Evolutionary conservation across 2,329 filamentous ascomycete genomes (phyloP).

Genomic region (Penicillium crustosum): DNA sequence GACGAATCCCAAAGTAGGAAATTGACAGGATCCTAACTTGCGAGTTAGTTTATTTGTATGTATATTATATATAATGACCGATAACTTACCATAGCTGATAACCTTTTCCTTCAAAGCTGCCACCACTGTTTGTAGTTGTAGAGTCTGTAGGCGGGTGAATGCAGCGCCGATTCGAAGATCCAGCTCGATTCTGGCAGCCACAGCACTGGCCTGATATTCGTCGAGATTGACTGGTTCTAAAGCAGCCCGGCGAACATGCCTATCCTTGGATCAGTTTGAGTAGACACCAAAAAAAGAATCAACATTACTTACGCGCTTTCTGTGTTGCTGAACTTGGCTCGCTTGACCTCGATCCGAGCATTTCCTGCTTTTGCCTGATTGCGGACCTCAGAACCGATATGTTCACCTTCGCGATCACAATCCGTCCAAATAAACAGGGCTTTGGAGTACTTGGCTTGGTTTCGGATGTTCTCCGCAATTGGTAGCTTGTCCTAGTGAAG

Average conservation of each 20-base stretch:
- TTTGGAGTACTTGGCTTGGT: conserved; percentile 69
- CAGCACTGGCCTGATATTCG: conserved; percentile 81
- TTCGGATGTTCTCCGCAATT: conserved; percentile 81
- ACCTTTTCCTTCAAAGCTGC: conserved; percentile 63
- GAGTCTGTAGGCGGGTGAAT: conserved; percentile 85
- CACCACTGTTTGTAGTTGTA: conserved; percentile 71
- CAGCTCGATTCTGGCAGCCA: conserved; percentile 84
- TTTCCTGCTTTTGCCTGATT: conserved; percentile 76
- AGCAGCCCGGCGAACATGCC: conserved; percentile 83
- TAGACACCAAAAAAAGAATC: neutral
- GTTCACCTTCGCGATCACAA: conserved; percentile 95
- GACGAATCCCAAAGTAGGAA: conserved; percentile 93
- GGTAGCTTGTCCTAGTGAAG: conserved; percentile 67
- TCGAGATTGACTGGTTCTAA: conserved; percentile 75
- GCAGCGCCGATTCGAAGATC: conserved; percentile 89
- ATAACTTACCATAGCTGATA: conserved; percentile 73
- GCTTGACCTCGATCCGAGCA: conserved; percentile 70
- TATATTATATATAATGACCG: neutral
- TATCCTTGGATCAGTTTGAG: conserved; percentile 37
- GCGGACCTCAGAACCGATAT: conserved; percentile 90
- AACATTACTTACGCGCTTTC: conserved; percentile 69
- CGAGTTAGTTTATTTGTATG: neutral
- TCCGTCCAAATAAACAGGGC: conserved; percentile 97
- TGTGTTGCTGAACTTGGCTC: conserved; percentile 93
- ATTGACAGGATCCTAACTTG: conserved; percentile 77